Evolutionary conservation across 352 stramenopile genomes (phyloP).

Genomic region (Pythium angustatum): DNA sequence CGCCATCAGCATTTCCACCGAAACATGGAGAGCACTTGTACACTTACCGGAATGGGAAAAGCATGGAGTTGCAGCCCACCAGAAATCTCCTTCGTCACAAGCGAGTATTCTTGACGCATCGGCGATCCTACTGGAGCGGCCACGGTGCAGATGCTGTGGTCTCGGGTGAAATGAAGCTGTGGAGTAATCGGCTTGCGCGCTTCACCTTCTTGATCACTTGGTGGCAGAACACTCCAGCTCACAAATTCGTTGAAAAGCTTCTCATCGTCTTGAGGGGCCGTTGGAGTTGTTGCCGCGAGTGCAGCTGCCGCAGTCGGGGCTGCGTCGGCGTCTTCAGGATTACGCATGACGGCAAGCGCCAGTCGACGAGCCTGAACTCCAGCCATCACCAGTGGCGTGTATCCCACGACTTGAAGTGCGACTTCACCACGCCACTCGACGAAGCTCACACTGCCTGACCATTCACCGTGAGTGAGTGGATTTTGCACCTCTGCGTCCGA

Average conservation of each 20-base stretch:
- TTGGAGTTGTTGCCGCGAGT: background rate
- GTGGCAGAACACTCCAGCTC: slow-evolving; percentile 53
- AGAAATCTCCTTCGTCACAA: slow-evolving; percentile 87
- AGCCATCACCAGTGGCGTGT: slow-evolving; percentile 78
- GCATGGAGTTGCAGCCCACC: slow-evolving; percentile 73
- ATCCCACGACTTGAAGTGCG: slow-evolving; percentile 69
- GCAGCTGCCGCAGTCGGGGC: slow-evolving; percentile 10
- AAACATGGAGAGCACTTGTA: background rate
- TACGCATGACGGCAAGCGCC: slow-evolving; percentile 68
- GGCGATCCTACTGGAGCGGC: slow-evolving; percentile 43
- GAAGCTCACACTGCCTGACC: slow-evolving; percentile 80
- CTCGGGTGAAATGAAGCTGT: slow-evolving; percentile 70
- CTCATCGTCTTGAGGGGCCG: slow-evolving; percentile 57
- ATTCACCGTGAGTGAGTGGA: slow-evolving; percentile 63
- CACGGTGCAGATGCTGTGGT: slow-evolving; percentile 75
- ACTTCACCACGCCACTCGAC: slow-evolving; percentile 85
- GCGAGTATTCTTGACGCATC: slow-evolving; percentile 79
- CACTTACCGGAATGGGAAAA: slow-evolving; percentile 75
- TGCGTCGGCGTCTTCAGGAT: slow-evolving; percentile 30
- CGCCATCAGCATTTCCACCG: too few species aligned
- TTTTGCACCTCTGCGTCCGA: slow-evolving; percentile 41
- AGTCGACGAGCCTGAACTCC: slow-evolving; percentile 77
- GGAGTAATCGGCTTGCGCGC: slow-evolving; percentile 67
- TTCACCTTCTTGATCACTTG: slow-evolving; percentile 31
- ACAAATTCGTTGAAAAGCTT: slow-evolving; percentile 86